Conservation (phyloP, 2,329 filamentous ascomycete genomes). For the Ceratocystiopsis sp. region DNA sequence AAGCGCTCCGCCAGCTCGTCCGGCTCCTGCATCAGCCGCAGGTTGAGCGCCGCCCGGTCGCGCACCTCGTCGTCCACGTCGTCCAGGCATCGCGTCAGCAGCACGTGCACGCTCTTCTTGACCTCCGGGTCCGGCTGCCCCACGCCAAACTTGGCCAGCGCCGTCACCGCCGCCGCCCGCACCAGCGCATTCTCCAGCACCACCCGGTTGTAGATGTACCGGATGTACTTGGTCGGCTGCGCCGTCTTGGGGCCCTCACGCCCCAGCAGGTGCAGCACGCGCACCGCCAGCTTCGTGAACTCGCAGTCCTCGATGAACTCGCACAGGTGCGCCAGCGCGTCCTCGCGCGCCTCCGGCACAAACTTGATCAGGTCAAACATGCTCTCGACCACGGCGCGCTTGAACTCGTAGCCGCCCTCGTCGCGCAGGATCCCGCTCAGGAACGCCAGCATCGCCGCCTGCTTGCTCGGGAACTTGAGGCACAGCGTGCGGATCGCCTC, state of each 20-base stretch:
- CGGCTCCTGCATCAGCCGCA: conserved; percentile 82
- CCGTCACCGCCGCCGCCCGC: conserved; percentile 84
- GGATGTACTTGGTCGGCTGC: conserved; percentile 95
- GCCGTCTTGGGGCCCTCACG: conserved; percentile 89
- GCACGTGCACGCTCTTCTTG: conserved; percentile 84
- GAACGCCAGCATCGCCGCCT: conserved; percentile 95
- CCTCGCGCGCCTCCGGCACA: conserved; percentile 69
- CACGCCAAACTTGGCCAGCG: conserved; percentile 91
- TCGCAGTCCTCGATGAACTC: conserved; percentile 99
- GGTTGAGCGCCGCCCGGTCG: conserved; percentile 82
- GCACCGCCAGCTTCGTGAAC: conserved; percentile 92
- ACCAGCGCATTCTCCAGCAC: conserved; percentile 95
- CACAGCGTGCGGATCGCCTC: conserved; percentile 94
- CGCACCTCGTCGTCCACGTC: conserved; percentile 96
- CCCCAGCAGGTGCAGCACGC: conserved; percentile 85
- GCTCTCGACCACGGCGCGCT: conserved; percentile 91
- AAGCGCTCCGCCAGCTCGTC: conserved; percentile 75
- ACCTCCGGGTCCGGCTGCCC: conserved; percentile 93
- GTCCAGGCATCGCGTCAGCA: conserved; percentile 84
- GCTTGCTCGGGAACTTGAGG: conserved; percentile 94
- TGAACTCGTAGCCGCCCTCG: conserved; percentile 96
- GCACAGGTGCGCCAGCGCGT: conserved; percentile 83
- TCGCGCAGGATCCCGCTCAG: conserved; percentile 91
- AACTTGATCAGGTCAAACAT: conserved; percentile 99
- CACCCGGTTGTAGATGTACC: conserved; percentile 97